Base-by-base conservation (phyloP, 139 green algal species). In the Picochlorum sp. region DNA sequence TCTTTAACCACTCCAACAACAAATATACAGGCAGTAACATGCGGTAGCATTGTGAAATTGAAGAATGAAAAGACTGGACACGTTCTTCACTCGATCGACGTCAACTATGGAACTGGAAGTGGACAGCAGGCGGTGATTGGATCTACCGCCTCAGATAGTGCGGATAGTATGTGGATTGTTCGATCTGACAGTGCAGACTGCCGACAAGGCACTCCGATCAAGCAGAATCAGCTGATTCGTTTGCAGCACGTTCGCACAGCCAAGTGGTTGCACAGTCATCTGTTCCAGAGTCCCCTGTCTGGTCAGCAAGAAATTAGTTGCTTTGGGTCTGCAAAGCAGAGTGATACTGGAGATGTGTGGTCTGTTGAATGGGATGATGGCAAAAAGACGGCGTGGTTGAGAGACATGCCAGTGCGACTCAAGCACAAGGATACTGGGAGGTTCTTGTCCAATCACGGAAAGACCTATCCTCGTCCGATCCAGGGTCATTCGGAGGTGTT, bases 251-350 rank as follows among this genome's bases (percentile, higher is more conserved):
- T 70, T 4, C 38, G 34, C 10, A 95, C 92, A 2, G 63, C 77
- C n/a, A 90, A 83, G 52, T 98, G 92, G 92, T 76, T 98, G 37
- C 92, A 98, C 73, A 88, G 74, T 62, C 92, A 98, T 70, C n/a
- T 74, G 6, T 91, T 90, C 67, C 34, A 77, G 13, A 95, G 86
- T 4, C 92, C 92, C 0, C 72, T 98, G 4, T 87, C 82, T 6
- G 68, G 74, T 60, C 90, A 94, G 45, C 86, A 92, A 38, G 91
- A 97, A 81, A 45, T 76, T n/a, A 68, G 55, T 45, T 65, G 52
- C 45, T 76, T 72, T 63, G 69, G 69, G 37, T 64, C 58, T 16
- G 63, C 71, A 37, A 11, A 44, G 21, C 45, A 66, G 14, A 62
- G 16, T 24, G 69, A 76, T 62, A 63, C 55, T 10, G 69, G 69